Base-by-base conservation (phyloP, 768 basidiomycete species). In the Mycena rosella region DNA sequence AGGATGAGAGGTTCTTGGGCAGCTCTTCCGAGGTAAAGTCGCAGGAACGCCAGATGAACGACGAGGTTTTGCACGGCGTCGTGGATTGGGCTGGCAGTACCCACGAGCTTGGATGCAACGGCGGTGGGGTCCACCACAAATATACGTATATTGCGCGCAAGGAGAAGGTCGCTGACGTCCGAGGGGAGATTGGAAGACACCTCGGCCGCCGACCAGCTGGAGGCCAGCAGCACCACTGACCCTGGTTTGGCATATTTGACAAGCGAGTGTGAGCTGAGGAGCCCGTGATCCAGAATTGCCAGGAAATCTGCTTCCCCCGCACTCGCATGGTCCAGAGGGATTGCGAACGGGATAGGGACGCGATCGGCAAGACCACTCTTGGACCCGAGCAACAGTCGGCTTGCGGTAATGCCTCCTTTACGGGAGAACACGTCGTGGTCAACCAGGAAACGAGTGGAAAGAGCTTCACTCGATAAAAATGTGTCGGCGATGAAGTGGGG, bases 201-300 rank as follows among this genome's bases (percentile, higher is more conserved):
- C 74, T 99, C 96, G 15, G 88, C 86, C 29, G 85, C 74, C 4
- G 91, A 85, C 95, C 95, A 98, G 20, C 88, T 78, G 2, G 95
- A 89, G 57, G 87, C 78, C 60, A 97, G 77, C 60, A 99, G 87
- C 36, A 98, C 86, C 10, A 89, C 81, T 0, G 95, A 91, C 9
- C 86, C 86, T 5, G 80, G 77, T 65, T 89, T 91, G 29, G 93
- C 90, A 54, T 89, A 85, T 29, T 88, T 80, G 57, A 98, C 76
- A 29, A 96, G 74, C 11, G 89, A 86, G 74, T 96, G 95, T 0
- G 91, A 86, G 76, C 92, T 95, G 72, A 97, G 84, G 34, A 99
- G 83, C 53, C 79, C 84, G 53, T 92, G 88, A 65, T 96, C 94
- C 42, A 95, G 82, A 36, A 98, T 79, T 63, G 88, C 90, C 47